phyloP scores from a whole-genome alignment of 257 asterid genomes.

The Solanum corneliomulleri region DNA sequence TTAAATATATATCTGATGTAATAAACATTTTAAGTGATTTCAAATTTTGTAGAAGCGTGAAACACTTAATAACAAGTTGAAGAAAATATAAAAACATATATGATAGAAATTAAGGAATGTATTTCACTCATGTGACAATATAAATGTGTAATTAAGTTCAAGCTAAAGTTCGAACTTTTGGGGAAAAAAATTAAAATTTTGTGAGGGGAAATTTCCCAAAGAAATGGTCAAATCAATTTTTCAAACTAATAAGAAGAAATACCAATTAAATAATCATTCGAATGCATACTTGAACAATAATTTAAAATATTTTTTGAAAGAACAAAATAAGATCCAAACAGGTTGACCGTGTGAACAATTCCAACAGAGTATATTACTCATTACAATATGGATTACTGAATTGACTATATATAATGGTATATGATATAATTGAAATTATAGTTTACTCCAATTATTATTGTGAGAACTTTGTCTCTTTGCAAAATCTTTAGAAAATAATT shows the following conservation, averaged over 20 bases:
- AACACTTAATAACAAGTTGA: too few relatives aligned
- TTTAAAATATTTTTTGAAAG: background rate
- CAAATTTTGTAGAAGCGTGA: too few relatives aligned
- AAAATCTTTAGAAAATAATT: rapidly evolving
- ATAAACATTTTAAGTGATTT: too few relatives aligned
- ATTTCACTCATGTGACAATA: too few relatives aligned
- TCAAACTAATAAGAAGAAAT: background rate
- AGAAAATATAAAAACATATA: too few relatives aligned
- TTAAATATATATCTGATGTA: rapidly evolving
- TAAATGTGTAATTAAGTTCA: too few relatives aligned
- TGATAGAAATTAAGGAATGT: too few relatives aligned
- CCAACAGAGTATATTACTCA: background rate
- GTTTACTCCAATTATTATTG: background rate
- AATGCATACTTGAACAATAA: background rate
- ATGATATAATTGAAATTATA: background rate
- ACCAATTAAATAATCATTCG: background rate
- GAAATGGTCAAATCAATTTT: background rate
- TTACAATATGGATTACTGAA: background rate
- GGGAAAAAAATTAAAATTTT: background rate
- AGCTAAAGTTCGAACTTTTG: background rate
- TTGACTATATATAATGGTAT: background rate
- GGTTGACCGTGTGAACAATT: background rate
- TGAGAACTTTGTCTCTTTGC: background rate
- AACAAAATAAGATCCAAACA: background rate
- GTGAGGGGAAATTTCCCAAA: background rate